Conservation (phyloP, 129 eudicot species). For the Arctium lappa region DNA sequence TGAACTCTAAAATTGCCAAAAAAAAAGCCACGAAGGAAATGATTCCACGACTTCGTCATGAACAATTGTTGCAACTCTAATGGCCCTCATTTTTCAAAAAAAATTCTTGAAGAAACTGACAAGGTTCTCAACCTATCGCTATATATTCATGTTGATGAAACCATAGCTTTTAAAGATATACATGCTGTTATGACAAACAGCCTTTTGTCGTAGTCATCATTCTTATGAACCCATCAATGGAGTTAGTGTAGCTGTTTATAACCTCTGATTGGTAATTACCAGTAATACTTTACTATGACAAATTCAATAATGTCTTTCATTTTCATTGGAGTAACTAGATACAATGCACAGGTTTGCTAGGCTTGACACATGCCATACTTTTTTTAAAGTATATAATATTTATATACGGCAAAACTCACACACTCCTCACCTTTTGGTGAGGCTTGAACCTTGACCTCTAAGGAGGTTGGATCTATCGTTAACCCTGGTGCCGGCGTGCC, state of each 20-base stretch:
- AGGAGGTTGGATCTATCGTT: not conserved
- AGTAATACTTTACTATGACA: not conserved
- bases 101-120: not conserved
- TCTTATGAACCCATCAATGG: not conserved
- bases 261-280: not conserved
- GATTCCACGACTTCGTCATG: not conserved
- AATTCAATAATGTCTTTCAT: not conserved
- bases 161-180: not conserved
- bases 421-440: not conserved
- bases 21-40: no score
- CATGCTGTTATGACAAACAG: not conserved
- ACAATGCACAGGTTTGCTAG: no score
- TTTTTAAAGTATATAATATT: no score
- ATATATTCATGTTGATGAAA: not conserved
- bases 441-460: not conserved
- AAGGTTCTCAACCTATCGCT: not conserved
- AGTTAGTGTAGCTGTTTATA: not conserved
- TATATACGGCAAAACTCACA: not conserved
- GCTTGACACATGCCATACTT: no score
- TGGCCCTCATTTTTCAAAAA: not conserved
- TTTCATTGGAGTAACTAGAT: not conserved
- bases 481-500: no score
- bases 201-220: not conserved
- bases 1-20: not conserved
- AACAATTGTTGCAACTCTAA: not conserved